Conservation (phyloP, 2,329 filamentous ascomycete genomes). For the Paecilomyces formosus region DNA sequence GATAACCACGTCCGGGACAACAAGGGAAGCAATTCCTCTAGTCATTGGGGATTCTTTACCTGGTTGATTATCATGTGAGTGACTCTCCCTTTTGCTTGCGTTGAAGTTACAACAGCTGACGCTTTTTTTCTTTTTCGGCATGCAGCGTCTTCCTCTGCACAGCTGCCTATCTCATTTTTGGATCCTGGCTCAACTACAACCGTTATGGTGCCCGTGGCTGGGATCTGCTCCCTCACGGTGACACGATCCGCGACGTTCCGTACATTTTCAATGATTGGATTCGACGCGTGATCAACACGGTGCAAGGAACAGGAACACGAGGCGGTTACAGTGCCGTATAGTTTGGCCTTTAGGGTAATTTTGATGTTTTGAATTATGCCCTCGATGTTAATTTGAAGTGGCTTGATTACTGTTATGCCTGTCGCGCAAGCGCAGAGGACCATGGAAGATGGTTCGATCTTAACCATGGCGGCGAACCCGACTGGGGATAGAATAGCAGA, state of each 20-base stretch:
- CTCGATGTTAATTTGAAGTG: neutral
- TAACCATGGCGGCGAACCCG: neutral
- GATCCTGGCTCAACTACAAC: slow-evolving; percentile 98
- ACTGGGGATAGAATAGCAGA: neutral
- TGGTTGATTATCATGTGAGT: slow-evolving; percentile 92
- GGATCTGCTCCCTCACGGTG: slow-evolving; percentile 88
- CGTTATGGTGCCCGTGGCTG: slow-evolving; percentile 90
- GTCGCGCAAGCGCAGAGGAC: neutral
- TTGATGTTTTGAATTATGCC: neutral
- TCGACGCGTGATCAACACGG: slow-evolving; percentile 68
- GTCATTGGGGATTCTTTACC: slow-evolving; percentile 90
- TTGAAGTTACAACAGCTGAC: neutral
- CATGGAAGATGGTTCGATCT: neutral
- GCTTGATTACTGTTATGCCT: neutral
- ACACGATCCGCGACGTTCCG: slow-evolving; percentile 84
- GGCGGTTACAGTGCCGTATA: slow-evolving; percentile 93
- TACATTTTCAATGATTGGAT: slow-evolving; percentile 88
- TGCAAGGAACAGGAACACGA: slow-evolving; percentile 75
- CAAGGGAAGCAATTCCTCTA: slow-evolving; percentile 36
- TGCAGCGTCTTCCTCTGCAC: slow-evolving; percentile 72
- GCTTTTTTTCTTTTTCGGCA: neutral
- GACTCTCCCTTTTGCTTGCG: neutral
- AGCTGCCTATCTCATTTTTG: slow-evolving; percentile 91
- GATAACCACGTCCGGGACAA: slow-evolving; percentile 48
- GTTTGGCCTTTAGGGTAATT: slow-evolving; percentile 9